A percentile compares a stretch with the other conserved stretches of the same genome.
Evolutionary conservation across 768 basidiomycete genomes (phyloP).

Genomic region (Termitomyces sp.): DNA sequence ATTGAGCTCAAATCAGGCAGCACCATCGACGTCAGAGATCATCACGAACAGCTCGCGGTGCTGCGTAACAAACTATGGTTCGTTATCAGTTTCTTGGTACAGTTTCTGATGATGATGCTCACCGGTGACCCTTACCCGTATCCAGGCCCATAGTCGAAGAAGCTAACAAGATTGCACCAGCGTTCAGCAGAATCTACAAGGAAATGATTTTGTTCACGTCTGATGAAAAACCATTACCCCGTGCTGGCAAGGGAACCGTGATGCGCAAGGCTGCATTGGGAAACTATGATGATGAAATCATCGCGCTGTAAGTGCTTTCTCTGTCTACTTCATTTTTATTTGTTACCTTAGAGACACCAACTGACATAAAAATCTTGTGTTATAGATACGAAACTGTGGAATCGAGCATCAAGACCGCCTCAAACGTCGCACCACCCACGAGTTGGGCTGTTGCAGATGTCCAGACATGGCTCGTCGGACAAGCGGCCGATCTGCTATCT

Average conservation of each 20-base stretch:
- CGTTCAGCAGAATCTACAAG: conserved; percentile 32
- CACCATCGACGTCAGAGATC: conserved; percentile 24
- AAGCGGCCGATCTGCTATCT: background rate
- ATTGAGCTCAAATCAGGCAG: conserved; percentile 20
- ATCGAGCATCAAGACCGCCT: background rate
- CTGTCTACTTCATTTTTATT: no score
- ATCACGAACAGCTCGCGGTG: conserved; percentile 20
- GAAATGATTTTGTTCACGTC: conserved; percentile 38
- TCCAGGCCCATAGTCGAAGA: conserved; percentile 26
- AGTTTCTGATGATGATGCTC: background rate
- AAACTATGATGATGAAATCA: background rate
- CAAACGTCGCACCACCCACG: background rate
- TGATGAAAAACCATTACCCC: background rate
- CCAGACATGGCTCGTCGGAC: background rate
- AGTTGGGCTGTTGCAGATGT: background rate
- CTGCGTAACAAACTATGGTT: conserved; percentile 30
- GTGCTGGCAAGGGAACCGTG: background rate
- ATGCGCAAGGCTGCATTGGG: background rate
- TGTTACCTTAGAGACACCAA: background rate
- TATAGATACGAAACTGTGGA: background rate
- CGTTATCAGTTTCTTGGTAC: background rate
- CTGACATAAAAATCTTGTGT: no score
- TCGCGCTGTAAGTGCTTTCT: background rate
- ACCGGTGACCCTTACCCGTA: background rate
- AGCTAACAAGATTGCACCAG: conserved; percentile 27